A percentile compares a stretch with the other conserved stretches of the same genome.
Evolutionary conservation across 2,329 filamentous ascomycete genomes (phyloP).

Genomic region (Ascochyta pisi): DNA sequence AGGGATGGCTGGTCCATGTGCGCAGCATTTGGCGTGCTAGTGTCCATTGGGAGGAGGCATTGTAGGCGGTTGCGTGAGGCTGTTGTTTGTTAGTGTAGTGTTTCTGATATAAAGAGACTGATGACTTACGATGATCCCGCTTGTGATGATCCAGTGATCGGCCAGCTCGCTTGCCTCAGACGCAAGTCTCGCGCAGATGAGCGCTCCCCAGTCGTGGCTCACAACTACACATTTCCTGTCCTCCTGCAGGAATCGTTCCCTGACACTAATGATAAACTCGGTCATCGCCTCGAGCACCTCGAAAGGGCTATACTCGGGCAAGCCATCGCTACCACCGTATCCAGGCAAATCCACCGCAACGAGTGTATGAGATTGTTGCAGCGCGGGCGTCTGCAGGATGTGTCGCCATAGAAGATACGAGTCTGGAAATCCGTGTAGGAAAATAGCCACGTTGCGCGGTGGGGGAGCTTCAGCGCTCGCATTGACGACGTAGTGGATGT

Average conservation of each 20-base stretch:
- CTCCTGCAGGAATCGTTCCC: slow-evolving; percentile 51
- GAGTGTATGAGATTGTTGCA: slow-evolving; percentile 50
- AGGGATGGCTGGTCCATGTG: slow-evolving; percentile 55
- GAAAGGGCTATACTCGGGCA: slow-evolving; percentile 58
- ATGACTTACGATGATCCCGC: slow-evolving; percentile 59
- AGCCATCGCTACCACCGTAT: slow-evolving; percentile 63
- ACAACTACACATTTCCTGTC: slow-evolving; percentile 54
- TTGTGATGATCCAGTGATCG: slow-evolving; percentile 62
- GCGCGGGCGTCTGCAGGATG: slow-evolving; percentile 52
- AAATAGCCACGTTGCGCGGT: slow-evolving; percentile 56
- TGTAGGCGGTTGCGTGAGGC: slow-evolving; percentile 53
- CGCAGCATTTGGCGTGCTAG: slow-evolving; percentile 59
- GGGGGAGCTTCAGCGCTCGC: slow-evolving; percentile 12
- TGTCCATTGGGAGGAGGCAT: slow-evolving; percentile 49
- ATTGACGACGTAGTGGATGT: slow-evolving; percentile 63
- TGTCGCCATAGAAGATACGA: slow-evolving; percentile 63
- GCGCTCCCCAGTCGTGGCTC: slow-evolving; percentile 63
- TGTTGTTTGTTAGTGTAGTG: slow-evolving; percentile 26
- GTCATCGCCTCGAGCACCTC: slow-evolving; percentile 61
- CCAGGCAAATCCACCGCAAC: slow-evolving; percentile 66
- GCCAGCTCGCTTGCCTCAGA: slow-evolving; percentile 63
- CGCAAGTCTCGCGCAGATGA: slow-evolving; percentile 62
- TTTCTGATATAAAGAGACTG: not conserved
- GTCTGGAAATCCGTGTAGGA: slow-evolving; percentile 67
- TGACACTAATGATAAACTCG: slow-evolving; percentile 60